These are phyloP conservation scores for Synchytrium microbalum DNA, from an alignment of 371 early-diverging fungal genomes.

Conservation along the genomic window DNA sequence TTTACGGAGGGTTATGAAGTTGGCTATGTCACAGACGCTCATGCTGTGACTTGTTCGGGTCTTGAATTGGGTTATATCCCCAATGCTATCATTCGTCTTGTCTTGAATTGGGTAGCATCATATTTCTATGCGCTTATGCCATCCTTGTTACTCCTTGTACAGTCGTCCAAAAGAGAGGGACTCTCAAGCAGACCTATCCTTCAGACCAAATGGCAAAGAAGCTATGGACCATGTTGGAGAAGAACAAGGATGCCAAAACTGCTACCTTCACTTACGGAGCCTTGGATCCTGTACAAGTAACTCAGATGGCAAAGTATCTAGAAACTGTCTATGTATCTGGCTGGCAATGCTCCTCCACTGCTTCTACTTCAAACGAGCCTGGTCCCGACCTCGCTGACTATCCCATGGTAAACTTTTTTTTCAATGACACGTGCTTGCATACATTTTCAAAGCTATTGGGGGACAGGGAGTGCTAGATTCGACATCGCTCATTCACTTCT, in stretches of 20 bases:
- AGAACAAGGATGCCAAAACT: conserved; percentile 66
- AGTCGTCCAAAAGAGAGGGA: conserved; percentile 87
- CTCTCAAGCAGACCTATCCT: conserved; percentile 60
- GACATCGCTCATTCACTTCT: too few relatives aligned
- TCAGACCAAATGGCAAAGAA: conserved; percentile 89
- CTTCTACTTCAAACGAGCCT: conserved; percentile 94
- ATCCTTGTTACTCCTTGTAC: too few relatives aligned
- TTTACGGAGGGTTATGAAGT: background rate
- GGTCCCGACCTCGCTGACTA: conserved; percentile 98
- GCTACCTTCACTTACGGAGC: conserved; percentile 92
- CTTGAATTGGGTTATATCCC: background rate
- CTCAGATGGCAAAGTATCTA: conserved; percentile 95
- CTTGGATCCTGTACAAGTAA: conserved; percentile 89
- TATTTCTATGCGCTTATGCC: too few relatives aligned
- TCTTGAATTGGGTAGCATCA: too few relatives aligned
- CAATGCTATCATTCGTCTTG: too few relatives aligned
- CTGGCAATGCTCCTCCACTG: conserved; percentile 97
- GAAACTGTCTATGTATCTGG: conserved; percentile 97
- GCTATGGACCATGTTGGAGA: conserved; percentile 75
- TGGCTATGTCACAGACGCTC: background rate
- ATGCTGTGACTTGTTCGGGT: background rate
- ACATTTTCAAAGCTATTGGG: background rate
- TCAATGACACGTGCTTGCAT: conserved; percentile 2
- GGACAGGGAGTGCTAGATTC: too few relatives aligned
- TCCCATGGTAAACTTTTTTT: conserved; percentile 49